Percentiles rank a stretch among this genome's conserved stretches.
Evolutionary conservation across 1,284 basidiomycete species (phyloP).

Genomic region (Malassezia nana): DNA sequence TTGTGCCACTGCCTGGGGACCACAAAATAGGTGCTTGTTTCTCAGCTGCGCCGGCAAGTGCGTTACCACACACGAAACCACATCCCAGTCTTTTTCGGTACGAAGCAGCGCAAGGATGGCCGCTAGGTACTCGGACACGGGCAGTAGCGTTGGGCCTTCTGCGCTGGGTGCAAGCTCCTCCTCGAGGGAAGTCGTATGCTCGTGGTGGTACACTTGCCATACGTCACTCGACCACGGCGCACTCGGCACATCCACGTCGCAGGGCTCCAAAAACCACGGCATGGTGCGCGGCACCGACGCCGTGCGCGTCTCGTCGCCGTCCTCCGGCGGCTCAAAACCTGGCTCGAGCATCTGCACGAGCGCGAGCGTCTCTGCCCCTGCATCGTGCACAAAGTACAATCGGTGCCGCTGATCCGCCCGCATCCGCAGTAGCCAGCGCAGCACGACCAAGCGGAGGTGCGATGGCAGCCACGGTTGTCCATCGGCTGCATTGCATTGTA

Average conservation of each 20-base stretch:
- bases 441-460: slow-evolving; percentile 56
- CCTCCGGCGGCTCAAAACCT: background rate
- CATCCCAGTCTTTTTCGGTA: slow-evolving; percentile 78
- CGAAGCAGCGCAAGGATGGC: slow-evolving; percentile 63
- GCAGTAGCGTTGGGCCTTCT: slow-evolving; percentile 52
- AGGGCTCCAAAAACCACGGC: background rate
- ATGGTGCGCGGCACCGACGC: background rate
- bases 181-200: background rate
- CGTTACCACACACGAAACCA: slow-evolving; percentile 81
- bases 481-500: slow-evolving; percentile 17
- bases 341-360: slow-evolving; percentile 5
- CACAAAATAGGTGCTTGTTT: slow-evolving; percentile 95
- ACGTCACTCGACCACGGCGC: background rate
- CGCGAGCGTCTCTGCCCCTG: slow-evolving; percentile 49
- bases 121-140: slow-evolving; percentile 67
- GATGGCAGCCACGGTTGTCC: slow-evolving; percentile 3
- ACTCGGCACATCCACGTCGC: background rate
- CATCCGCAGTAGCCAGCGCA: slow-evolving; percentile 81
- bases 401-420: slow-evolving; percentile 84
- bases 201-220: slow-evolving; percentile 2
- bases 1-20: slow-evolving; percentile 62
- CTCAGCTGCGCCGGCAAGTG: slow-evolving; percentile 81
- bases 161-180: slow-evolving; percentile 20
- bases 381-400: slow-evolving; percentile 59
- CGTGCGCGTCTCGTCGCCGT: background rate